A percentile compares a stretch with the other conserved stretches of the same genome.
These are phyloP conservation scores for Staphylotrichum tortipilum DNA, from an alignment of 495 filamentous ascomycete species.

Conservation along the genomic window DNA sequence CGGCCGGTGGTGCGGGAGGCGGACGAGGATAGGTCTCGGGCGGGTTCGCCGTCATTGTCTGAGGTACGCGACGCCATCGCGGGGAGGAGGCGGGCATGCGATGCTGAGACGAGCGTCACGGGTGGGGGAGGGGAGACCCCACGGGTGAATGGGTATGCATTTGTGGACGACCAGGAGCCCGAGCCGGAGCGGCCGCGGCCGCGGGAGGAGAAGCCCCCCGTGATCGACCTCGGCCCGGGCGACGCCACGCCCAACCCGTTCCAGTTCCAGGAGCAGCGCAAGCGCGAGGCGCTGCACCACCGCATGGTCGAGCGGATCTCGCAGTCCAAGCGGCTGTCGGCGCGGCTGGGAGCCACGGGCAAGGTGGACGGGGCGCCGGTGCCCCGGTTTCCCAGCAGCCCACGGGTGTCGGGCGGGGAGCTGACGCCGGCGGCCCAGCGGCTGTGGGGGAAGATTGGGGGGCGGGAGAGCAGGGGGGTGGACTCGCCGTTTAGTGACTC, in stretches of 20 bases:
- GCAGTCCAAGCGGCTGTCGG: constrained; percentile 54
- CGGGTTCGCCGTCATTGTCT: constrained; percentile 73
- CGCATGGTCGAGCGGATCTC: constrained; percentile 83
- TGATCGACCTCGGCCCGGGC: constrained; percentile 46
- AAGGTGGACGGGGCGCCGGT: constrained; percentile 52
- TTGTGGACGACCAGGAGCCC: constrained; percentile 73
- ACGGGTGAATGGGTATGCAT: constrained; percentile 83
- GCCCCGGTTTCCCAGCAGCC: constrained; percentile 72
- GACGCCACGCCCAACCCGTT: constrained; percentile 73
- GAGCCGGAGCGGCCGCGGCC: constrained; percentile 26
- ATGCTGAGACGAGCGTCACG: constrained; percentile 56
- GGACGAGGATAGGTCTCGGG: constrained; percentile 31
- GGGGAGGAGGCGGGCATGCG: constrained; percentile 54
- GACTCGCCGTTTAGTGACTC: constrained; percentile 40
- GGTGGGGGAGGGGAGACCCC: constrained; percentile 68
- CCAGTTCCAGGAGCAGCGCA: constrained; percentile 63
- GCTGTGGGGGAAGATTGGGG: constrained; percentile 61
- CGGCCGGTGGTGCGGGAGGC: constrained; percentile 23
- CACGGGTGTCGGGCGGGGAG: constrained; percentile 45
- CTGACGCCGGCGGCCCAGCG: constrained; percentile 76
- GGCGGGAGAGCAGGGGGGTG: constrained; percentile 38
- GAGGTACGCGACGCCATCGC: constrained; percentile 81
- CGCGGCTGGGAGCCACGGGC: constrained; percentile 41
- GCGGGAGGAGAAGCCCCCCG: constrained; percentile 6
- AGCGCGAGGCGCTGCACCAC: constrained; percentile 76